Percentiles rank a stretch among this genome's conserved stretches.
phyloP scores from a whole-genome alignment of 1,284 basidiomycete species.

The Neolentinus lepideus region DNA sequence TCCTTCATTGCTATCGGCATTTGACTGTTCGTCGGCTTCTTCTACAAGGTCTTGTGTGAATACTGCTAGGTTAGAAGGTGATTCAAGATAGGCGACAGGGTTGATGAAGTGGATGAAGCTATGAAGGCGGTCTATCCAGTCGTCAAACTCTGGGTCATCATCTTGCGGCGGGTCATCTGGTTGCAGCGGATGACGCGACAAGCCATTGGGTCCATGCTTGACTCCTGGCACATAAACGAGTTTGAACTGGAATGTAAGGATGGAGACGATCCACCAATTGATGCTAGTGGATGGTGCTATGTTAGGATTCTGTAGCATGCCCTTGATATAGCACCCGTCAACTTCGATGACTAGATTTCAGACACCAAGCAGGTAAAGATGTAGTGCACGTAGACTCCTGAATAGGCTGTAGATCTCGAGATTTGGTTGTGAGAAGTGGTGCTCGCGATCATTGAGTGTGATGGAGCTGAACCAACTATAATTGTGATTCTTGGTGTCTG shows the following conservation, averaged over 20 bases:
- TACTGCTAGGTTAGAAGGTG: background rate
- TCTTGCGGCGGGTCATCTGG: slow-evolving; percentile 13
- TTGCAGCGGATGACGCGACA: slow-evolving; percentile 21
- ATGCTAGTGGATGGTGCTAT: slow-evolving; percentile 25
- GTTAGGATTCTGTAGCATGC: slow-evolving; percentile 34
- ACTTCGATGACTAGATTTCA: slow-evolving; percentile 28
- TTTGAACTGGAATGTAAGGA: slow-evolving; percentile 28
- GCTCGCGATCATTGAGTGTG: slow-evolving; percentile 26
- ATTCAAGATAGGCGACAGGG: background rate
- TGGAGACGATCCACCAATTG: slow-evolving; percentile 32
- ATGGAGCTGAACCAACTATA: slow-evolving; percentile 23
- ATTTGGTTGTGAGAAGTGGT: slow-evolving; percentile 32
- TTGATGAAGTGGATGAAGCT: slow-evolving; percentile 5
- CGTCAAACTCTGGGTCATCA: slow-evolving; percentile 23
- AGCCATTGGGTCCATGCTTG: slow-evolving; percentile 25
- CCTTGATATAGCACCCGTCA: slow-evolving; percentile 32
- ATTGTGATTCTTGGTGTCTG: slow-evolving; percentile 7
- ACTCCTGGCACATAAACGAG: slow-evolving; percentile 25
- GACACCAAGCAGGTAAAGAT: slow-evolving; percentile 25
- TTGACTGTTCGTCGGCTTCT: no score
- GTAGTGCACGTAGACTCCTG: slow-evolving; percentile 18
- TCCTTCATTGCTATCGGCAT: background rate
- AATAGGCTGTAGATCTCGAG: slow-evolving; percentile 33
- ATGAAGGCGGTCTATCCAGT: slow-evolving; percentile 24
- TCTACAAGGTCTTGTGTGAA: no score